Conservation (phyloP, 1,284 basidiomycete species). For the Cronartium quercuum region DNA sequence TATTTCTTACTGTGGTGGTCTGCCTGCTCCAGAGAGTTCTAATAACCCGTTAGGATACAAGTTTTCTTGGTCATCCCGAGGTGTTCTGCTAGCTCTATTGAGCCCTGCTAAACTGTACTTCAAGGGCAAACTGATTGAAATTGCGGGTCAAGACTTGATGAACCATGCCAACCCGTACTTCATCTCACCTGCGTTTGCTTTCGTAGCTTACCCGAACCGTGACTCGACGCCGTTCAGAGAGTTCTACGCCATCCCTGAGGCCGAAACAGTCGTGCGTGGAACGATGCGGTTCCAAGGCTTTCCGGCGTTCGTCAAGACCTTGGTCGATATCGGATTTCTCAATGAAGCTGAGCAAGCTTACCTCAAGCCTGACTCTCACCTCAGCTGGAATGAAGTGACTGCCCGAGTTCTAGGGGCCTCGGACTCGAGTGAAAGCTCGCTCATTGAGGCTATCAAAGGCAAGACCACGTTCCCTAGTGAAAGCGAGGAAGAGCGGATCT, state of each 20-base stretch:
- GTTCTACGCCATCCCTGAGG: constrained; percentile 86
- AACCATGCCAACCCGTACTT: constrained; percentile 81
- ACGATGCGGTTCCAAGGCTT: constrained; percentile 96
- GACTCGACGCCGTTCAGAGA: constrained; percentile 80
- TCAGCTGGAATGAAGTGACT: constrained; percentile 73
- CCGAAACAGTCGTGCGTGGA: constrained; percentile 83
- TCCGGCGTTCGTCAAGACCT: constrained; percentile 87
- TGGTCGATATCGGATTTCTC: constrained; percentile 84
- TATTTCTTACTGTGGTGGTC: constrained; percentile 92
- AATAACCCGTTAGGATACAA: constrained; percentile 98
- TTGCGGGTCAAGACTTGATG: constrained; percentile 72
- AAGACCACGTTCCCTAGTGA: constrained; percentile 66
- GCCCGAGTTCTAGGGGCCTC: constrained; percentile 69
- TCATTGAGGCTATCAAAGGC: constrained; percentile 66
- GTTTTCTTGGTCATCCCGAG: constrained; percentile 97
- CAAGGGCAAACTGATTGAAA: constrained; percentile 60
- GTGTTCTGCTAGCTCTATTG: constrained; percentile 87
- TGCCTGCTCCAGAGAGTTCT: constrained; percentile 79
- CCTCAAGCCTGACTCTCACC: constrained; percentile 58
- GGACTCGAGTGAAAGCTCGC: constrained; percentile 67
- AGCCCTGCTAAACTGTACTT: constrained; percentile 82
- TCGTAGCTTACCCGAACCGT: constrained; percentile 96
- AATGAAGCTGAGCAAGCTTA: constrained; percentile 70
- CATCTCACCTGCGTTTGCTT: constrained; percentile 90
- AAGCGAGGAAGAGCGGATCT: constrained; percentile 65